These are phyloP conservation scores for Gardenia jasminoides DNA, from an alignment of 257 asterid genomes.

Conservation along the genomic window DNA sequence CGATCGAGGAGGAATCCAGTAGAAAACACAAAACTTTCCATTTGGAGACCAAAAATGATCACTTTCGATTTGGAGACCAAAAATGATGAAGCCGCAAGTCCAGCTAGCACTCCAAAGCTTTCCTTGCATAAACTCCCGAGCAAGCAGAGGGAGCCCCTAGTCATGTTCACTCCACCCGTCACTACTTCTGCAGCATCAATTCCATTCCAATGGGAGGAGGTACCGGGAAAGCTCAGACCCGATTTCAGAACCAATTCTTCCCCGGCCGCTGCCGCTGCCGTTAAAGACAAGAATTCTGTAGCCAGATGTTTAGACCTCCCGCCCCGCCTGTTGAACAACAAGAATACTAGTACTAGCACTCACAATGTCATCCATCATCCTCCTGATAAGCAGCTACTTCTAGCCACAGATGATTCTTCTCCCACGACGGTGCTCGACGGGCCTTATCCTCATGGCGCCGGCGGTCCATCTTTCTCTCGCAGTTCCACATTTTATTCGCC, in stretches of 20 bases:
- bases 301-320: constrained; percentile 60
- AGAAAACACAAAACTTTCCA: neutral
- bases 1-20: neutral
- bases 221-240: constrained; percentile 70
- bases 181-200: constrained; percentile 47
- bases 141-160: constrained; percentile 32
- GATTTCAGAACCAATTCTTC: neutral
- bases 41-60: constrained; percentile 9
- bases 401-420: constrained; percentile 31
- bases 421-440: constrained; percentile 61
- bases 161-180: constrained; percentile 52
- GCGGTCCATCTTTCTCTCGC: constrained; percentile 30
- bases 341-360: neutral
- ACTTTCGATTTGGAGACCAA: constrained; percentile 15
- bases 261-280: neutral
- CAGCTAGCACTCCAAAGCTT: constrained; percentile 56
- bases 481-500: constrained; percentile 52
- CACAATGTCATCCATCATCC: constrained; percentile 10
- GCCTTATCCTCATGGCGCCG: constrained; percentile 31
- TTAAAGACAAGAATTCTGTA: constrained; percentile 21
- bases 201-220: constrained; percentile 88
- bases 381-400: neutral
- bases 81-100: constrained; percentile 25
- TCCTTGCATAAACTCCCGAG: constrained; percentile 52
- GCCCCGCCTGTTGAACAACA: constrained; percentile 45